Evolutionary conservation across 371 early-diverging fungal genomes (phyloP).

Genomic region (Mortierella sp.): DNA sequence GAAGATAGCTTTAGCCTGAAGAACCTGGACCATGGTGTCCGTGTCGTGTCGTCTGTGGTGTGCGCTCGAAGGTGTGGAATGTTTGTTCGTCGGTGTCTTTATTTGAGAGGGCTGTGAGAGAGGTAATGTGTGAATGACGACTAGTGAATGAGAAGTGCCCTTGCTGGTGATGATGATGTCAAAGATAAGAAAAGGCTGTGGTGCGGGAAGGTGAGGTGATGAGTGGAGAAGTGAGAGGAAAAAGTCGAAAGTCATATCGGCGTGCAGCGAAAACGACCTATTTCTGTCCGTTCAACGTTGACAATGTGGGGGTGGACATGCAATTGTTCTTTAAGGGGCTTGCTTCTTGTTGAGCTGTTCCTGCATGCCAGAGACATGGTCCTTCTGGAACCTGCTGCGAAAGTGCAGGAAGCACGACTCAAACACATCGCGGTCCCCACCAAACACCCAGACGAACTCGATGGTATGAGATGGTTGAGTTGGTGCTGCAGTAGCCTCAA

Average conservation of each 20-base stretch:
- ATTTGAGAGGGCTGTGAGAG: not conserved
- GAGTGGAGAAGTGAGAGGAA: not conserved
- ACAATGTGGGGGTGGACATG: not conserved
- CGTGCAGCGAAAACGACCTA: not conserved
- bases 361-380: not conserved
- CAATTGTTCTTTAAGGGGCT: slow-evolving; percentile 1
- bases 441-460: slow-evolving; percentile 36
- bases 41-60: not conserved
- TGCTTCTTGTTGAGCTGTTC: not conserved
- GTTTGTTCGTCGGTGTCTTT: not conserved
- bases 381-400: slow-evolving; percentile 9
- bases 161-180: not conserved
- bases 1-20: slow-evolving; percentile 69
- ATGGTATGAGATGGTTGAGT: not conserved
- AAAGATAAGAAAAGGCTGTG: not conserved
- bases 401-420: slow-evolving; percentile 52
- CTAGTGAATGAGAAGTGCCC: not conserved
- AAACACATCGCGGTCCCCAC: slow-evolving; percentile 43
- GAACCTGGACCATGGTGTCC: slow-evolving; percentile 29
- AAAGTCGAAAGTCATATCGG: not conserved
- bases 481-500: not conserved
- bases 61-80: not conserved
- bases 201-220: not conserved
- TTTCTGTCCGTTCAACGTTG: not conserved
- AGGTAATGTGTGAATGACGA: not conserved